Evolutionary conservation across 2,329 filamentous ascomycete species (phyloP), one percentile per base, ranked within the genome.

Genomic region (Alternaria hordeiaustralica): DNA sequence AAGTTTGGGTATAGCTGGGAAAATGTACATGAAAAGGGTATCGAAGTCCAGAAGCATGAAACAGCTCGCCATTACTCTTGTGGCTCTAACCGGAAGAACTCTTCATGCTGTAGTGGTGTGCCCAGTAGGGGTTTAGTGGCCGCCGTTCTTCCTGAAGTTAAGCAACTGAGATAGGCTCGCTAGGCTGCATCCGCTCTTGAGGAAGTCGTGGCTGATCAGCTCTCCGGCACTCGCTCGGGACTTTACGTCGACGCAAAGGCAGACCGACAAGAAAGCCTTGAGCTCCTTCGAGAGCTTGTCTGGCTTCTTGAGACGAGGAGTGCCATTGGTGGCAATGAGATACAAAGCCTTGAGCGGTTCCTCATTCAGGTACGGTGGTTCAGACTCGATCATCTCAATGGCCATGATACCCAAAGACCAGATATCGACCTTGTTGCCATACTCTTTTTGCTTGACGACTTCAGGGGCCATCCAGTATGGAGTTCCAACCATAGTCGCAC

Each of bases 381-480:
- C 96, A 18, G 93, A 97, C 80, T 99, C 96, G 76, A 98, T 98
- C 96, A 99, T 97, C 82, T 99, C 96, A 76, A 99, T 98, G 23
- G 96, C 95, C 96, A 98, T 99, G 83, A 99, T 99, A 76, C 96
- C 96, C 66, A 99, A 85, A 28, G 94, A 97, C 96, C 96, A 99
- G 78, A 98, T 97, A 78, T 99, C 96, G 67, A 98, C 96, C 86
- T 98, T 98, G 77, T 92, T 92, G 43, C 95, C 96, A 76, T 99
- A 99, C 81, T 97, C 95, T 84, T 98, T 98, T 81, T 98, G 96
- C 84, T 98, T 98, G 79, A 99, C 96, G 47, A 99, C 96, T 82
- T 99, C 96, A 41, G 96, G 96, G 9, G 96, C 96, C 96, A 99
- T 99, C 96, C 96, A 99, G 86, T 98, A 99, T 15, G 96, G 96